Evolutionary conservation across 1,284 basidiomycete genomes (phyloP).

Genomic region (Austropuccinia psidii): DNA sequence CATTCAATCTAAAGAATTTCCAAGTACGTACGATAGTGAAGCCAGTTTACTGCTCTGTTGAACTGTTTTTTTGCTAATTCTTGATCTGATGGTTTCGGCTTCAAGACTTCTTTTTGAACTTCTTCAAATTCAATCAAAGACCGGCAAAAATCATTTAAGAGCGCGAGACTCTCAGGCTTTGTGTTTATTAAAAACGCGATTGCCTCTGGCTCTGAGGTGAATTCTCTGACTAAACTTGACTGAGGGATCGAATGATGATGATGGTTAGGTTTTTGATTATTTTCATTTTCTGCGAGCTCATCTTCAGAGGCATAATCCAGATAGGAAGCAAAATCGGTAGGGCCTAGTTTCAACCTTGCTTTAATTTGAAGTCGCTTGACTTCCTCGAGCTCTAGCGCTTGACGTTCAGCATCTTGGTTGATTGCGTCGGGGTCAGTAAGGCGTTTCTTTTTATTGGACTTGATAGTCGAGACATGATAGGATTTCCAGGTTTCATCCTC

Average conservation of each 20-base stretch:
- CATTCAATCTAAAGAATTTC: background rate
- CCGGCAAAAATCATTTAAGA: slow-evolving; percentile 23
- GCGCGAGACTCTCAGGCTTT: slow-evolving; percentile 26
- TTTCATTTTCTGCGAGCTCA: slow-evolving; percentile 6
- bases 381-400: slow-evolving; percentile 33
- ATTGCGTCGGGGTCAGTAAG: slow-evolving; percentile 41
- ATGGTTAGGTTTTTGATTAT: slow-evolving; percentile 8
- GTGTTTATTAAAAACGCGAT: slow-evolving; percentile 27
- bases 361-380: slow-evolving; percentile 34
- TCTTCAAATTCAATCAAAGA: background rate
- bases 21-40: slow-evolving; percentile 17
- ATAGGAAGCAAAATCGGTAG: slow-evolving; percentile 19
- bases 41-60: background rate
- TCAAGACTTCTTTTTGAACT: background rate
- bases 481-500: slow-evolving; percentile 42
- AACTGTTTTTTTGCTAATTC: background rate
- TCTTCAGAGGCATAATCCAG: slow-evolving; percentile 32
- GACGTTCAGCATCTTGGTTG: slow-evolving; percentile 37
- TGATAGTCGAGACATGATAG: slow-evolving; percentile 23
- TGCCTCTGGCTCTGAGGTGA: slow-evolving; percentile 31
- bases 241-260: background rate
- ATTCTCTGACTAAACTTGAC: slow-evolving; percentile 5
- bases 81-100: background rate
- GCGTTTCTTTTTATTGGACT: slow-evolving; percentile 40
- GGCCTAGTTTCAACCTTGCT: slow-evolving; percentile 11